Conservation (phyloP, 306 rosid genomes). For the Prunus mongolica region DNA sequence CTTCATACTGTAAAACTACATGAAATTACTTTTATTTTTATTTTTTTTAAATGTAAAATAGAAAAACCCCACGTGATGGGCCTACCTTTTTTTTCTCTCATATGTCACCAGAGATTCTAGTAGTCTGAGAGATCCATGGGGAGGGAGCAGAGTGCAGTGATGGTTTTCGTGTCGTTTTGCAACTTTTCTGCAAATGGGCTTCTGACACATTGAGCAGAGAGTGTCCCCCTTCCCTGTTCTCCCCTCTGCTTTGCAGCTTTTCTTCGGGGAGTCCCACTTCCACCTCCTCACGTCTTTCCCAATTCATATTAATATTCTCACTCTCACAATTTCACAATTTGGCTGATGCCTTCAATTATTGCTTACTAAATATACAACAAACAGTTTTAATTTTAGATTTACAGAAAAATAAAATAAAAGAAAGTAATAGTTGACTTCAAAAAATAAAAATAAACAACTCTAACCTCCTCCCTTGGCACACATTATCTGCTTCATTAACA, state of each 20-base stretch:
- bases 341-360: not conserved
- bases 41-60: not conserved
- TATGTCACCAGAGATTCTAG: not conserved
- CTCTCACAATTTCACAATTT: not conserved
- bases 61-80: not conserved
- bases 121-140: not conserved
- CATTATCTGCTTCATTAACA: not conserved
- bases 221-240: not conserved
- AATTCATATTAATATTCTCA: not conserved
- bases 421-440: too few relatives aligned
- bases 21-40: too few relatives aligned
- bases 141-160: not conserved
- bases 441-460: too few relatives aligned
- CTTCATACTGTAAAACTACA: not conserved
- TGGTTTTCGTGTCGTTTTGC: slow-evolving; percentile 16
- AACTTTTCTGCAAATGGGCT: slow-evolving; percentile 10
- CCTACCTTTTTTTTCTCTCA: slow-evolving; percentile 3
- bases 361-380: not conserved
- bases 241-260: slow-evolving; percentile 5
- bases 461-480: not conserved
- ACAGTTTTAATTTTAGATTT: too few relatives aligned
- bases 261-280: not conserved
- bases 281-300: not conserved
- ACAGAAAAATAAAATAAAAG: too few relatives aligned
- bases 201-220: slow-evolving; percentile 9